phyloP scores from a whole-genome alignment of 306 rosid species.

The Vigna hirtella region DNA sequence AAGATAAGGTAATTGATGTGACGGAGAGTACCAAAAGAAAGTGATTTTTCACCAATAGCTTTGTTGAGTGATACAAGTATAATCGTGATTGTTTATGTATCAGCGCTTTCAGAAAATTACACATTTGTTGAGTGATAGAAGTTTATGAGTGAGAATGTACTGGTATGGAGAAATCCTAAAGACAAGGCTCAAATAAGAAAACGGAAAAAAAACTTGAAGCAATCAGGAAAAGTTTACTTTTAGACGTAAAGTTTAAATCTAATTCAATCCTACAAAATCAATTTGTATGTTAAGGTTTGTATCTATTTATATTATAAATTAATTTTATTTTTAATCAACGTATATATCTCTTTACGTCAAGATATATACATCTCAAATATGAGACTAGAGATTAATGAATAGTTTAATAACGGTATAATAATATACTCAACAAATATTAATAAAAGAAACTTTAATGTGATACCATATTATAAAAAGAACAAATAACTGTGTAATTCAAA shows the following conservation, averaged over 20 bases:
- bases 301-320: too few species aligned
- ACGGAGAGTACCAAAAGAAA: background rate
- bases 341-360: accelerated
- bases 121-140: background rate
- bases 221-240: too few species aligned
- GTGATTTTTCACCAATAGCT: constrained; percentile 4
- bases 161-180: background rate
- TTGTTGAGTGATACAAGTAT: background rate
- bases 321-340: accelerated
- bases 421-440: too few species aligned
- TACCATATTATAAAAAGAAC: too few species aligned
- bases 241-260: accelerated
- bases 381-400: accelerated
- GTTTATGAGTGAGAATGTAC: background rate
- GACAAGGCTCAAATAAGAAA: too few species aligned
- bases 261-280: too few species aligned
- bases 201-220: too few species aligned
- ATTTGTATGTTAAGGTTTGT: accelerated
- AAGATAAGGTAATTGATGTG: background rate
- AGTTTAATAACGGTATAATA: accelerated
- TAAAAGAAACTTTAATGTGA: too few species aligned
- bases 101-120: background rate
- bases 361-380: accelerated
- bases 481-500: too few species aligned
- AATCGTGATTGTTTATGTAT: background rate